Evolutionary conservation across 2,329 filamentous ascomycete species (phyloP).

Genomic region (Beauveria medogensis): DNA sequence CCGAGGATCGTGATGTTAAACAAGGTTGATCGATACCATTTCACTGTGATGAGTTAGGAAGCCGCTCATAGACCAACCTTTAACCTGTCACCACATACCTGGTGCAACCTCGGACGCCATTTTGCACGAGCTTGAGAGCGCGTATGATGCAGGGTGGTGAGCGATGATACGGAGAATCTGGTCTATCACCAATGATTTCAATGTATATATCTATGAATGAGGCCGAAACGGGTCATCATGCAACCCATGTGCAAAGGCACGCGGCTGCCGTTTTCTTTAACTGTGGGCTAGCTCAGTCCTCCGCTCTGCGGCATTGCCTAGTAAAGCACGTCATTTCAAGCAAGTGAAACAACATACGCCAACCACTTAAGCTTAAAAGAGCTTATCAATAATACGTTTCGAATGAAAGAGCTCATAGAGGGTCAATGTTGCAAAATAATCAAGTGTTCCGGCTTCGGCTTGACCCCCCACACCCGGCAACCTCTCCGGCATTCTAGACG

Average conservation of each 20-base stretch:
- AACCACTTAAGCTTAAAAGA: background rate
- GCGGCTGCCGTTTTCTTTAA: background rate
- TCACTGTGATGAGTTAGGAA: slow-evolving; percentile 31
- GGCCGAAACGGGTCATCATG: background rate
- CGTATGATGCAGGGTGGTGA: background rate
- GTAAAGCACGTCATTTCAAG: slow-evolving; percentile 4
- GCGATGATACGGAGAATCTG: background rate
- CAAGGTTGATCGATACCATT: slow-evolving; percentile 64
- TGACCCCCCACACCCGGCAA: background rate
- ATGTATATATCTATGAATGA: background rate
- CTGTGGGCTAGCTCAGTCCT: background rate
- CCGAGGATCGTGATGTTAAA: slow-evolving; percentile 67
- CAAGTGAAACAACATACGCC: background rate
- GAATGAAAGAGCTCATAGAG: background rate
- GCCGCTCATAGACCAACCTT: background rate
- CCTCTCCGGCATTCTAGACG: background rate
- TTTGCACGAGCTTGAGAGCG: background rate
- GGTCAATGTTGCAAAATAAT: background rate
- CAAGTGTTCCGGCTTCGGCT: background rate
- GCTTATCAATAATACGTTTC: background rate
- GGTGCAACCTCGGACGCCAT: background rate
- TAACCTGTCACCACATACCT: background rate
- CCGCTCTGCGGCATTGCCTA: background rate
- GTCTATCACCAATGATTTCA: background rate
- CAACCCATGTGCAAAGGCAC: background rate